These are phyloP conservation scores for Stereum hirsutum DNA, from an alignment of 1,284 basidiomycete species.

Conservation along the genomic window DNA sequence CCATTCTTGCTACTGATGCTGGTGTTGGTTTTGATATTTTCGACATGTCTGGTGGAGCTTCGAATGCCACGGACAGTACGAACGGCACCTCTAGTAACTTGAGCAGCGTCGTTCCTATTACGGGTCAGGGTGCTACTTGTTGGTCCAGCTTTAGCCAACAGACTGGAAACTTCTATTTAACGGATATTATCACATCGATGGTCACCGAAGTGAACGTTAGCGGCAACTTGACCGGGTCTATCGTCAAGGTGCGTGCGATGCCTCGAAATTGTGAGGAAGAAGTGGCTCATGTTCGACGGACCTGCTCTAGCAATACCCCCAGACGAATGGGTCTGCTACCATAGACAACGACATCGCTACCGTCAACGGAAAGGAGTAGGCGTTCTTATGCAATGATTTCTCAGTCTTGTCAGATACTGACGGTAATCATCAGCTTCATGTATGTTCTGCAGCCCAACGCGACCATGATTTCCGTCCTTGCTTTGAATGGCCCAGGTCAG, in stretches of 20 bases:
- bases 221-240: constrained; percentile 29
- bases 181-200: constrained; percentile 31
- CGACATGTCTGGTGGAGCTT: constrained; percentile 21
- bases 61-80: constrained; percentile 1
- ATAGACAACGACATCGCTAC: constrained; percentile 38
- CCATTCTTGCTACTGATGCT: constrained; percentile 36
- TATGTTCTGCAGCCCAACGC: constrained; percentile 33
- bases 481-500: constrained; percentile 30
- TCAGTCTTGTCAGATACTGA: not conserved
- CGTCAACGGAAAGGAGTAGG: constrained; percentile 35
- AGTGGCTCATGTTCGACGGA: too few relatives aligned
- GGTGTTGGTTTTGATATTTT: constrained; percentile 36
- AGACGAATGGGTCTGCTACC: constrained; percentile 27
- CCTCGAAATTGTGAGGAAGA: too few relatives aligned
- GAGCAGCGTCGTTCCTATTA: constrained; percentile 22
- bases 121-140: constrained; percentile 36
- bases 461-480: constrained; percentile 30
- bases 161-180: constrained; percentile 41
- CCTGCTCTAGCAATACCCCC: constrained; percentile 37
- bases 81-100: too few relatives aligned
- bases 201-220: constrained; percentile 40
- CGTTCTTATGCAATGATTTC: constrained; percentile 4
- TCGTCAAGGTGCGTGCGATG: constrained; percentile 27
- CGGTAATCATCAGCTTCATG: constrained; percentile 26
- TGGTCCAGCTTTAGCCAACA: constrained; percentile 36